Evolutionary conservation across 2,329 filamentous ascomycete species (phyloP).

Genomic region (Fusarium nygamai): DNA sequence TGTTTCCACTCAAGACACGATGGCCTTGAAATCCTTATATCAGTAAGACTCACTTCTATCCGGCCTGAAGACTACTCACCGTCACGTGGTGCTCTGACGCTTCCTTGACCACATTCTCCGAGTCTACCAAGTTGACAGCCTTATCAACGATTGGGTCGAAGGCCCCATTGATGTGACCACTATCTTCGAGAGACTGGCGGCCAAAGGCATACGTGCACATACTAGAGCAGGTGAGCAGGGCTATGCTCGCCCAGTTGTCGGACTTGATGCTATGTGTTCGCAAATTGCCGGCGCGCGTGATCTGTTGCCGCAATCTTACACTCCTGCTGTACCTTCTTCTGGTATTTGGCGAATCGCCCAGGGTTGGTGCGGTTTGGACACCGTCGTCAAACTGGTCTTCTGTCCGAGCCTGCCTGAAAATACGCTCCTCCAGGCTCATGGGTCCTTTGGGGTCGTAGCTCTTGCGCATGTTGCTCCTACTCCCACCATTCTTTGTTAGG

Average conservation of each 20-base stretch:
- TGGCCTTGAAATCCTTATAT: background rate
- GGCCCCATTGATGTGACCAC: background rate
- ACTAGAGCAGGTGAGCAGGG: background rate
- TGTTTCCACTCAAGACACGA: background rate
- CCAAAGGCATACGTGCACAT: no score
- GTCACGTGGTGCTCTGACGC: no score
- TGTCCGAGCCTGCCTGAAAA: background rate
- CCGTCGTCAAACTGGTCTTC: background rate
- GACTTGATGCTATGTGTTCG: background rate
- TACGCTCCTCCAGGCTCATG: no score
- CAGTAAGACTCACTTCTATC: background rate
- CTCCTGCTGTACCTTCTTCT: background rate
- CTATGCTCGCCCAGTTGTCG: background rate
- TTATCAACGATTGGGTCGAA: background rate
- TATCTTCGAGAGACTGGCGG: no score
- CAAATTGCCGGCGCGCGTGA: background rate
- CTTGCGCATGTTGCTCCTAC: background rate
- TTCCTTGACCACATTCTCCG: background rate
- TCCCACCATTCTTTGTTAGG: background rate
- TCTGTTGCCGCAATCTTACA: background rate
- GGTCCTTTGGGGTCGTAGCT: background rate
- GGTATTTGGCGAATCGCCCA: background rate
- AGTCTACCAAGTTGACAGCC: background rate
- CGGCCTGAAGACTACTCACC: background rate
- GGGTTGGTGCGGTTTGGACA: background rate